Evolutionary conservation across 1,139 yeast species (phyloP), one percentile per base, ranked within the genome.

Genomic region (Kurtzmaniella quercitrusa): DNA sequence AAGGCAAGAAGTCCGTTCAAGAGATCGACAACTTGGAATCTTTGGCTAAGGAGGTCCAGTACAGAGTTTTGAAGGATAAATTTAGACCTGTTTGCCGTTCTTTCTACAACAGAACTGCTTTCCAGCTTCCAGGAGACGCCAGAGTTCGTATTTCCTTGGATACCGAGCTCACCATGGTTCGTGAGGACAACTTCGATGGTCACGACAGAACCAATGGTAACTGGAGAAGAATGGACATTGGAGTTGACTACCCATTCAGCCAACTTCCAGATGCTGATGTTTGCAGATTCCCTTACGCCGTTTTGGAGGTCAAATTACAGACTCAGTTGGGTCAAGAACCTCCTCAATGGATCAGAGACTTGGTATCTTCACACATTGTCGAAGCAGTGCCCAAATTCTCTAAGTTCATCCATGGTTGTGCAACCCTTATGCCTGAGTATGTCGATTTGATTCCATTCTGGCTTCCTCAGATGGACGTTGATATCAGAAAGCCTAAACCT

Each of bases 281-380:
- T 43, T 93, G 93, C 59, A 76, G 96, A 56, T 93, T 93, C 69
- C 98, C 98, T 12, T 93, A 93, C 63, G 98, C 98, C 1, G 97
- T 93, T 40, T 74, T 93, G 53, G 98, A 93, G 69, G 98, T 93
- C 47, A 93, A 93, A 67, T 76, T 93, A 52, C 98, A 93, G 68
- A 93, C 98, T 7, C 98, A 93, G 69, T 62, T 93, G 68, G 98
- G 98, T 45, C 98, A 93, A 69, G 98, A 93, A 64, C 98, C 98
- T 37, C 98, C 98, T 14, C 82, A 79, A 51, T 93, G 98, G 98
- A 95, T 93, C 39, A 81, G 95, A 54, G 96, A 93, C 53, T 77
- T 93, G 61, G 90, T 91, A 37, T 73, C 90, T 1, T 85, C 95
- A 24, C 98, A 93, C 63, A 74, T 93, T 47, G 98, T 93, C 40